These are phyloP conservation scores for Sclerotinia subarctica DNA, from an alignment of 2,329 filamentous ascomycete species.

Conservation along the genomic window DNA sequence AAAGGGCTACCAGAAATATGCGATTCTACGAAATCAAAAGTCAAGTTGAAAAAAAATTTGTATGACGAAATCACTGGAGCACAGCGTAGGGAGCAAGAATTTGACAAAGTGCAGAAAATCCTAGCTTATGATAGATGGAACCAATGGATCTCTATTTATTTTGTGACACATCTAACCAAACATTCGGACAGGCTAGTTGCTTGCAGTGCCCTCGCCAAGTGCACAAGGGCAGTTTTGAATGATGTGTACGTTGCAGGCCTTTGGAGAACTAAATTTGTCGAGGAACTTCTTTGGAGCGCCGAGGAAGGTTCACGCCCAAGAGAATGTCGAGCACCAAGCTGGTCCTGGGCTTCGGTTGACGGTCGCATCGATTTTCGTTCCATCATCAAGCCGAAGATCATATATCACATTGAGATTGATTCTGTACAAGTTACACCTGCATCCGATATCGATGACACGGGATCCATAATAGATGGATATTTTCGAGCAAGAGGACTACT, in stretches of 20 bases:
- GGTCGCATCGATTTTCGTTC: rapidly evolving
- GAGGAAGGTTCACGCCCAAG: rapidly evolving
- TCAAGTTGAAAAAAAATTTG: not conserved
- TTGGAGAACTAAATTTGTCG: not conserved
- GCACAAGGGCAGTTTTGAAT: not conserved
- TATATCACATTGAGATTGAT: not conserved
- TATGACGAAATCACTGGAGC: no score
- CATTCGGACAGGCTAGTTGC: not conserved
- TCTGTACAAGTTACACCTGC: not conserved
- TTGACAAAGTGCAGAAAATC: not conserved
- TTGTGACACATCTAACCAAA: not conserved
- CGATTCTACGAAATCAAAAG: not conserved
- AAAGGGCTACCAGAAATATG: not conserved
- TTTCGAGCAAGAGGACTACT: not conserved
- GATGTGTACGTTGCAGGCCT: conserved; percentile 5
- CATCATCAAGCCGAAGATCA: not conserved
- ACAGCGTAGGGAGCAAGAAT: no score
- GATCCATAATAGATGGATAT: not conserved
- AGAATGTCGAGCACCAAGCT: conserved; percentile 10
- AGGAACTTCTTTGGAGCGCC: not conserved
- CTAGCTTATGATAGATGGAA: not conserved
- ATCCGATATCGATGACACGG: not conserved
- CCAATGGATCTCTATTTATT: not conserved
- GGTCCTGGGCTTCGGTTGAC: conserved; percentile 5
- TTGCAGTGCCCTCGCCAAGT: conserved; percentile 3